Conservation (phyloP, 2,329 filamentous ascomycete species). For the Fusarium graminum region DNA sequence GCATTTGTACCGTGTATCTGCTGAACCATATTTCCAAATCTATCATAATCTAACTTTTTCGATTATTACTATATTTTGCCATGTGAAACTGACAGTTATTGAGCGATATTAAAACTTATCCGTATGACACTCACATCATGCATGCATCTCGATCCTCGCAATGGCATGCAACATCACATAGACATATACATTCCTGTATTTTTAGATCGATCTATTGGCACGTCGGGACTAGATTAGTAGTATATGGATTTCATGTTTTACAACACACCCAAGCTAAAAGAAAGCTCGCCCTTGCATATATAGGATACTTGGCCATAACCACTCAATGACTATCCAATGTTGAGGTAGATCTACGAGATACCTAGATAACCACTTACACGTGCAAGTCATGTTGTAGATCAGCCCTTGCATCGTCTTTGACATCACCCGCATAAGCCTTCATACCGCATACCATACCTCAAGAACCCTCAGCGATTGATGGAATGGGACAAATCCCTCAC, state of each 20-base stretch:
- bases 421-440: constrained; percentile 24
- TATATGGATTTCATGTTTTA: constrained; percentile 7
- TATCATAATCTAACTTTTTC: background rate
- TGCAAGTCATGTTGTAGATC: constrained; percentile 25
- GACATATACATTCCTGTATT: constrained; percentile 17
- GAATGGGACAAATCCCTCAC: constrained; percentile 25
- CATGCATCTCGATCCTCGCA: constrained; percentile 28
- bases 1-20: too few species aligned
- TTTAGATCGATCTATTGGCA: constrained; percentile 4
- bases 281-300: constrained; percentile 24
- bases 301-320: constrained; percentile 2
- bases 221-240: background rate
- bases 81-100: background rate
- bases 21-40: background rate
- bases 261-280: background rate
- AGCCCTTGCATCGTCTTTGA: constrained; percentile 16
- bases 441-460: constrained; percentile 17
- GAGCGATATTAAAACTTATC: background rate
- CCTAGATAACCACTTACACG: constrained; percentile 10
- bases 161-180: constrained; percentile 18
- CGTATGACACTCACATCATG: background rate
- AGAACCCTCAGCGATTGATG: constrained; percentile 6
- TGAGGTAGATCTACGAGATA: background rate
- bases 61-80: background rate
- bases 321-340: constrained; percentile 4